These are phyloP conservation scores for Inga laurina DNA, from an alignment of 306 rosid species.

Conservation along the genomic window DNA sequence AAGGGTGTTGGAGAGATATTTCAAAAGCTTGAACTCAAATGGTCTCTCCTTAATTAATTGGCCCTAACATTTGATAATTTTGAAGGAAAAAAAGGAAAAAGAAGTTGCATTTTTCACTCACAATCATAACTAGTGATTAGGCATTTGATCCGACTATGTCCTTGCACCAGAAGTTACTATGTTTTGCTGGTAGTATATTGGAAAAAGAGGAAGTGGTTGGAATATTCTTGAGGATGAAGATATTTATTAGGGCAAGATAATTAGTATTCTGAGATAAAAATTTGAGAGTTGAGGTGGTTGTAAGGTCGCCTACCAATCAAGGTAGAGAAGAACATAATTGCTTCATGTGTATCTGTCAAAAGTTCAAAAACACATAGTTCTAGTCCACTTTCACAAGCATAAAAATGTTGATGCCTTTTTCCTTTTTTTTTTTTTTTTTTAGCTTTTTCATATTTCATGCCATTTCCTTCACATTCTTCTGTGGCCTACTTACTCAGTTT, in stretches of 20 bases:
- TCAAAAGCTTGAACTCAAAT: constrained; percentile 35
- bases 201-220: constrained; percentile 14
- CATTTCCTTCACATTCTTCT: constrained; percentile 27
- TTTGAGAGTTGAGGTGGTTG: constrained; percentile 48
- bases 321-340: constrained; percentile 38
- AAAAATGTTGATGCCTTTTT: constrained; percentile 26
- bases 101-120: neutral
- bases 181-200: constrained; percentile 17
- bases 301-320: constrained; percentile 43
- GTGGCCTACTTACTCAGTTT: neutral
- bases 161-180: constrained; percentile 15
- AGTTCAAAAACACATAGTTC: constrained; percentile 24
- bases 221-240: constrained; percentile 41
- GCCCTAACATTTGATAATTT: neutral
- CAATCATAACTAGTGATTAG: neutral
- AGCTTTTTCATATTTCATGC: neutral
- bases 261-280: constrained; percentile 6
- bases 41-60: constrained; percentile 37
- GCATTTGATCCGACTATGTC: neutral
- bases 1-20: constrained; percentile 17
- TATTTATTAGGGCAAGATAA: constrained; percentile 3
- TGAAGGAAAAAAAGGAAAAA: neutral
- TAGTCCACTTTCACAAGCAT: neutral
- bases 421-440: neutral
- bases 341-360: constrained; percentile 25